Percentiles rank a stretch among this genome's conserved stretches.
Conservation (phyloP, 495 filamentous ascomycete genomes). For the Trichoderma asperelloides region DNA sequence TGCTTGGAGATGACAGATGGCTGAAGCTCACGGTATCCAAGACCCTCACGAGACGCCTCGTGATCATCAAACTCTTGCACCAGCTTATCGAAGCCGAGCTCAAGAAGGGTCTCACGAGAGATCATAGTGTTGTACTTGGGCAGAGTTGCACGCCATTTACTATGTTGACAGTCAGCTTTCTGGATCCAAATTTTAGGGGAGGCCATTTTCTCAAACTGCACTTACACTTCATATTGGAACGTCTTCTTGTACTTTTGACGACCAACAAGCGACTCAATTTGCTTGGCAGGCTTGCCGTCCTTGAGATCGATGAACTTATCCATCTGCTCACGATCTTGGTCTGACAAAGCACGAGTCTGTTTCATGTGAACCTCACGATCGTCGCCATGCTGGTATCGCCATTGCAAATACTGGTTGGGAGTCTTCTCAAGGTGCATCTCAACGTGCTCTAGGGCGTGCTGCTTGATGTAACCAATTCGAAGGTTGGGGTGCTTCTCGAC, state of each 20-base stretch:
- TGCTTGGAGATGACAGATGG: constrained; percentile 94
- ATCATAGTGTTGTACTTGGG: constrained; percentile 91
- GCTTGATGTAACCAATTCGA: constrained; percentile 99
- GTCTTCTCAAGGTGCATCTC: constrained; percentile 99
- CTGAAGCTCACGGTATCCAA: constrained; percentile 86
- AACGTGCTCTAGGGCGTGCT: constrained; percentile 97
- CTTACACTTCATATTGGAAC: constrained; percentile 94
- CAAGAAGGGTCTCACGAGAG: constrained; percentile 82
- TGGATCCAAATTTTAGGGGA: constrained; percentile 7
- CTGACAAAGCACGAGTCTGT: constrained; percentile 85
- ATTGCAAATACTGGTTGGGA: constrained; percentile 96
- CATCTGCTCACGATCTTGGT: constrained; percentile 80
- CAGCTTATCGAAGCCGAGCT: constrained; percentile 82
- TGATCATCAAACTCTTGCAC: constrained; percentile 98
- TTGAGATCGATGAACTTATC: constrained; percentile 75
- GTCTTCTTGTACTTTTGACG: constrained; percentile 98
- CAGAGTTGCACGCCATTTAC: constrained; percentile 78
- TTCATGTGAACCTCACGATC: constrained; percentile 96
- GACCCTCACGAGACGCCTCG: constrained; percentile 92
- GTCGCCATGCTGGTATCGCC: constrained; percentile 94
- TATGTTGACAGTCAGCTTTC: constrained; percentile 23
- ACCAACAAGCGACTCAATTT: constrained; percentile 84
- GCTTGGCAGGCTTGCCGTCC: constrained; percentile 68
- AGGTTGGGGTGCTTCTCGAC: constrained; percentile 98
- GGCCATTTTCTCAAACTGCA: constrained; percentile 11